Evolutionary conservation across 2,329 filamentous ascomycete species (phyloP).

Genomic region (Xylaria digitata): DNA sequence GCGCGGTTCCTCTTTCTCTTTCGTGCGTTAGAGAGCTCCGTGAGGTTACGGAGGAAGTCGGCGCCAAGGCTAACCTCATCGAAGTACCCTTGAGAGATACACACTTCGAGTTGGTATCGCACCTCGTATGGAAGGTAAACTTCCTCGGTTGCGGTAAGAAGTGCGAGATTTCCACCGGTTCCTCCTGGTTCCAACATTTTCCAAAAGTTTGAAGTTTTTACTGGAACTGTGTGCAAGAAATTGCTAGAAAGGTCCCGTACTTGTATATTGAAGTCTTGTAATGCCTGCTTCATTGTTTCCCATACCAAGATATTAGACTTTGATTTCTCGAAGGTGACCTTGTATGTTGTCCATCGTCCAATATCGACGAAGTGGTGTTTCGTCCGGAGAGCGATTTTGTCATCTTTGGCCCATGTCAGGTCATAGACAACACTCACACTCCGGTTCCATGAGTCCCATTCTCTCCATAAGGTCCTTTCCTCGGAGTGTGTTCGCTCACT

Average conservation of each 20-base stretch:
- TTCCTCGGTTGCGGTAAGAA: constrained; percentile 53
- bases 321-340: constrained; percentile 55
- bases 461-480: constrained; percentile 53
- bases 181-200: constrained; percentile 51
- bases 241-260: constrained; percentile 54
- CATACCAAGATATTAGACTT: constrained; percentile 50
- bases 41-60: constrained; percentile 74
- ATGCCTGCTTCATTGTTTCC: constrained; percentile 59
- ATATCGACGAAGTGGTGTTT: constrained; percentile 60
- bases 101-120: constrained; percentile 92
- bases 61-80: constrained; percentile 78
- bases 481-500: constrained; percentile 50
- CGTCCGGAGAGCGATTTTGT: constrained; percentile 56
- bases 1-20: constrained; percentile 59
- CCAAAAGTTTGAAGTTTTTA: constrained; percentile 56
- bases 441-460: constrained; percentile 61
- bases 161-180: constrained; percentile 42
- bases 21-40: constrained; percentile 52
- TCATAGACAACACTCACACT: constrained; percentile 59
- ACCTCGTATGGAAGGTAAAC: constrained; percentile 73
- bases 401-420: constrained; percentile 46
- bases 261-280: constrained; percentile 79
- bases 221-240: constrained; percentile 56
- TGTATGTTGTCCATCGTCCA: constrained; percentile 68
- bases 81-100: constrained; percentile 81